Conservation (phyloP, 306 rosid genomes). For the Adenanthera pavonina region DNA sequence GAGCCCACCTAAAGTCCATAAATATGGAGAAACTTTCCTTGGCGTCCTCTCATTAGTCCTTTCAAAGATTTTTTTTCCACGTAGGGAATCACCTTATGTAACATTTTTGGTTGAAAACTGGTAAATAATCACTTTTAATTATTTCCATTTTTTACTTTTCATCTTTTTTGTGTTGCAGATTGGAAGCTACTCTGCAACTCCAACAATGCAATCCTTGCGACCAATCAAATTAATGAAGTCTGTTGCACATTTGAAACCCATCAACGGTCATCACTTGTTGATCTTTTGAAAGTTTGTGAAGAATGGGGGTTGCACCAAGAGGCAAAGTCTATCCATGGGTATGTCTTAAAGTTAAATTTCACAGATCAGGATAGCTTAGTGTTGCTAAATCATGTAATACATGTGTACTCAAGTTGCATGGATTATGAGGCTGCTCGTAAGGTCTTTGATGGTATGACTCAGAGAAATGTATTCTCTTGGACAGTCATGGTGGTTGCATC, state of each 20-base stretch:
- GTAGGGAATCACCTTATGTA: neutral
- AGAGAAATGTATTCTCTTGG: conserved; percentile 72
- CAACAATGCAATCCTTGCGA: conserved; percentile 33
- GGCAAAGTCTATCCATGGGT: conserved; percentile 63
- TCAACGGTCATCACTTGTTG: conserved; percentile 49
- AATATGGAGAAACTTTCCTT: conserved; percentile 24
- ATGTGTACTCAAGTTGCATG: conserved; percentile 63
- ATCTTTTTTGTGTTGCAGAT: conserved; percentile 8
- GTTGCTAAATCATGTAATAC: conserved; percentile 59
- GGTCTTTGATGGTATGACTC: conserved; percentile 70
- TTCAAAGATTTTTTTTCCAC: conserved; percentile 2
- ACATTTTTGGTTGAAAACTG: neutral
- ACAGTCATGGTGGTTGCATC: conserved; percentile 70
- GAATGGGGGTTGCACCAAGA: conserved; percentile 42
- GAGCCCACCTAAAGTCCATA: conserved; percentile 22
- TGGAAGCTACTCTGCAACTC: conserved; percentile 4
- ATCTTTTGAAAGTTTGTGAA: conserved; percentile 57
- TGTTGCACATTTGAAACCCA: conserved; percentile 39
- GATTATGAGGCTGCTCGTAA: conserved; percentile 48
- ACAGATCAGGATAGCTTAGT: conserved; percentile 50
- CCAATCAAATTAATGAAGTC: conserved; percentile 36
- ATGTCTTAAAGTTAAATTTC: conserved; percentile 56
- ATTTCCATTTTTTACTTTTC: neutral
- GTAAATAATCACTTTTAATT: neutral
- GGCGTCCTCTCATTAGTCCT: conserved; percentile 2